A percentile compares a stretch with the other conserved stretches of the same genome.
phyloP scores from a whole-genome alignment of 2,329 filamentous ascomycete species.

The Fusarium sp. region DNA sequence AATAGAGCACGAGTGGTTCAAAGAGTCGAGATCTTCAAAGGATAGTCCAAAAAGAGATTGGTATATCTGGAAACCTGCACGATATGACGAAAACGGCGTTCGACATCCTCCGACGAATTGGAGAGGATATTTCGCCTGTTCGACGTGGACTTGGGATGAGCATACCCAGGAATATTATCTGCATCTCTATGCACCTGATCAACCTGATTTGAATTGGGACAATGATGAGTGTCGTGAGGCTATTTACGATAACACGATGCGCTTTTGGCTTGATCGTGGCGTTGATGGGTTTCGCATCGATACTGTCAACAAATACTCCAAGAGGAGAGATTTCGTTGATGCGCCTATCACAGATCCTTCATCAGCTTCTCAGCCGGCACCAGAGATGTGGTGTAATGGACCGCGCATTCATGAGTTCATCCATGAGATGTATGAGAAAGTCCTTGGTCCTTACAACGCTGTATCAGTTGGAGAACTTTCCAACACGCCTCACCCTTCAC shows the following conservation, averaged over 20 bases:
- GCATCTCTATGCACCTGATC: slow-evolving; percentile 73
- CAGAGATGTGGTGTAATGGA: slow-evolving; percentile 67
- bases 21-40: slow-evolving; percentile 62
- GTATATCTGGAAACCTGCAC: slow-evolving; percentile 73
- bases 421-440: slow-evolving; percentile 65
- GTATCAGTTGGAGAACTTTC: slow-evolving; percentile 74
- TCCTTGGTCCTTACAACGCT: slow-evolving; percentile 65
- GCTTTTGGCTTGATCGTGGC: slow-evolving; percentile 78
- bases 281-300: slow-evolving; percentile 75
- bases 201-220: slow-evolving; percentile 85
- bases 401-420: slow-evolving; percentile 72
- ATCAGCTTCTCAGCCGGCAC: slow-evolving; percentile 55
- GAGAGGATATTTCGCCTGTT: slow-evolving; percentile 58
- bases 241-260: slow-evolving; percentile 73
- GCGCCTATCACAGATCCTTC: slow-evolving; percentile 56
- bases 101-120: slow-evolving; percentile 70
- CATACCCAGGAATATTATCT: slow-evolving; percentile 64
- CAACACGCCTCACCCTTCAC: slow-evolving; percentile 60
- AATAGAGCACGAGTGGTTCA: slow-evolving; percentile 67
- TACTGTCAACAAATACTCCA: slow-evolving; percentile 75
- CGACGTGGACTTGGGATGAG: slow-evolving; percentile 66
- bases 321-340: slow-evolving; percentile 67
- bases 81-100: slow-evolving; percentile 63
- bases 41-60: slow-evolving; percentile 66
- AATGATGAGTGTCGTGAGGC: slow-evolving; percentile 72